A percentile compares a stretch with the other conserved stretches of the same genome.
Conservation (phyloP, 2,329 filamentous ascomycete species). For the Paracorniculantispora psalliotae region DNA sequence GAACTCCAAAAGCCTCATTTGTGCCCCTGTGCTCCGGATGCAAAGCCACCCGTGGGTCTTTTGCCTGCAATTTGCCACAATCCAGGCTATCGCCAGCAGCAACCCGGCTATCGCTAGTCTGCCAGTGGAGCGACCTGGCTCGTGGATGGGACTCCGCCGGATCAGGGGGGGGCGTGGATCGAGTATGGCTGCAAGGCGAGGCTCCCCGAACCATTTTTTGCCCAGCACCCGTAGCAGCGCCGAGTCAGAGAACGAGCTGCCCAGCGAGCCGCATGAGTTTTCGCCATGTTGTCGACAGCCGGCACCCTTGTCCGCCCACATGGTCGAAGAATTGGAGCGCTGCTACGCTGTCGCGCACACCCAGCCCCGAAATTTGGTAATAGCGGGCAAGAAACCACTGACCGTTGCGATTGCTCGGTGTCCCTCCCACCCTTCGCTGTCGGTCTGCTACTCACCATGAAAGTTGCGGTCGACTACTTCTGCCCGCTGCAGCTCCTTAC, state of each 20-base stretch:
- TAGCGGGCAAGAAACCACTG: not conserved
- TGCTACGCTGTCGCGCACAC: not conserved
- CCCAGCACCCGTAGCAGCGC: not conserved
- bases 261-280: not conserved
- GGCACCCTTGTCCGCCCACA: constrained; percentile 4
- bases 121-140: not conserved
- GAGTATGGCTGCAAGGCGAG: not conserved
- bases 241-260: not conserved
- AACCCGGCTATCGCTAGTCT: constrained; percentile 4
- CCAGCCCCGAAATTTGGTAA: not conserved
- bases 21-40: not conserved
- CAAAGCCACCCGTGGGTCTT: not conserved
- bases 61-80: not conserved
- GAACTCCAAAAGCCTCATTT: not conserved
- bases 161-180: not conserved
- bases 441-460: not conserved
- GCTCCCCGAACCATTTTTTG: not conserved
- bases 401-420: not conserved
- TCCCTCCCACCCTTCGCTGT: not conserved
- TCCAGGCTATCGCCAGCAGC: not conserved
- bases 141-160: not conserved
- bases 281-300: not conserved
- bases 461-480: not conserved
- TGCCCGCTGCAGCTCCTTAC: not conserved
- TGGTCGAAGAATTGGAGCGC: not conserved